phyloP scores from a whole-genome alignment of 768 basidiomycete genomes.

The Mycena alexandri region DNA sequence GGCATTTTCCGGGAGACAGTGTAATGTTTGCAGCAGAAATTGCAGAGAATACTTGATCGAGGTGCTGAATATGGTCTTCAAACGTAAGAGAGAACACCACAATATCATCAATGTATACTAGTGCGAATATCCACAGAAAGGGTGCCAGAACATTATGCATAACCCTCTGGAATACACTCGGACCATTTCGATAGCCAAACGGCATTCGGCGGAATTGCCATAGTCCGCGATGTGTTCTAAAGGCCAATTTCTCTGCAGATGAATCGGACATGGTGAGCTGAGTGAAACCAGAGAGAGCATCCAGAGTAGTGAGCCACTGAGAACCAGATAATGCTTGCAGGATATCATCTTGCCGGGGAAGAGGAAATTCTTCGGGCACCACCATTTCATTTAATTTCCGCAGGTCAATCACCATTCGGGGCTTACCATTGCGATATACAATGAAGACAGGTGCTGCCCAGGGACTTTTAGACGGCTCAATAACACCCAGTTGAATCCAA shows the following conservation, averaged over 20 bases:
- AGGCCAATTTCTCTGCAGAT: constrained; percentile 50
- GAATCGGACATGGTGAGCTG: constrained; percentile 49
- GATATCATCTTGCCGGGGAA: too few relatives aligned
- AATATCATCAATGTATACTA: constrained; percentile 60
- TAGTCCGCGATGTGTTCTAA: constrained; percentile 54
- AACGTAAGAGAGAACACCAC: constrained; percentile 46
- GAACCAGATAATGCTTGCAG: too few relatives aligned
- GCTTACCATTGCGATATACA: too few relatives aligned
- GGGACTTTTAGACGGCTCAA: too few relatives aligned
- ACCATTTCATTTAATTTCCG: too few relatives aligned
- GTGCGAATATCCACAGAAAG: constrained; percentile 53
- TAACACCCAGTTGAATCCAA: too few relatives aligned
- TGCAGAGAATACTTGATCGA: too few relatives aligned
- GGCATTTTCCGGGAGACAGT: too few relatives aligned
- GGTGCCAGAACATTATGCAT: constrained; percentile 54
- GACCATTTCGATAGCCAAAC: constrained; percentile 52
- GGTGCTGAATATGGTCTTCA: constrained; percentile 47
- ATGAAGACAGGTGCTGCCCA: too few relatives aligned
- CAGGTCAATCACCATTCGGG: too few relatives aligned
- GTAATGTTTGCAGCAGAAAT: too few relatives aligned
- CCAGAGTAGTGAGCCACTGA: constrained; percentile 50
- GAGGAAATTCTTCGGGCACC: too few relatives aligned
- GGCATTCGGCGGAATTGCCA: constrained; percentile 58
- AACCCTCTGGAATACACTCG: constrained; percentile 54
- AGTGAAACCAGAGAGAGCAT: constrained; percentile 54